These are phyloP conservation scores for Blastobotrys terrestris DNA, from an alignment of 805 yeast genomes.

Conservation along the genomic window DNA sequence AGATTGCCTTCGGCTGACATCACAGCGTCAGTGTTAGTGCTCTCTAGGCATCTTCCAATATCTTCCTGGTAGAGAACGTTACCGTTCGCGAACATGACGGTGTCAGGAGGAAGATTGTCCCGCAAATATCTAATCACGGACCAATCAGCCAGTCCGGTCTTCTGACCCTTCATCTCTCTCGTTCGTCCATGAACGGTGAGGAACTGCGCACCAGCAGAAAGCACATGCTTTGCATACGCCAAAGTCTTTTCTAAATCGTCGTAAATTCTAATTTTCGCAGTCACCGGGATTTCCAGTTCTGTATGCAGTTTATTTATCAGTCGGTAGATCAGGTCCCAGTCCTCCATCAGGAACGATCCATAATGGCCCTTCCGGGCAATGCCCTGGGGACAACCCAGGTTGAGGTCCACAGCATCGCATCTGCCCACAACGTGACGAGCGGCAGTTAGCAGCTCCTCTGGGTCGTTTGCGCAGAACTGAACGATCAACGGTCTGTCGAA, in stretches of 20 bases:
- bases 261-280: slow-evolving; percentile 90
- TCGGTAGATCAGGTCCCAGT: slow-evolving; percentile 76
- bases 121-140: slow-evolving; percentile 62
- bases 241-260: slow-evolving; percentile 79
- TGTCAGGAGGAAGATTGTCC: slow-evolving; percentile 72
- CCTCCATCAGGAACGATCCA: slow-evolving; percentile 95
- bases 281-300: slow-evolving; percentile 77
- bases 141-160: slow-evolving; percentile 96
- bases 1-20: slow-evolving; percentile 97
- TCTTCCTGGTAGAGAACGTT: slow-evolving; percentile 89
- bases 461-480: slow-evolving; percentile 96
- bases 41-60: slow-evolving; percentile 57
- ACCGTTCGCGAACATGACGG: slow-evolving; percentile 92
- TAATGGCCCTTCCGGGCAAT: slow-evolving; percentile 92
- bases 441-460: slow-evolving; percentile 73
- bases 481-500: slow-evolving; percentile 83
- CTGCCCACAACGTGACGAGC: slow-evolving; percentile 72
- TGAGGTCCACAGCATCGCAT: slow-evolving; percentile 94
- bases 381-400: slow-evolving; percentile 97
- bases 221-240: slow-evolving; percentile 80
- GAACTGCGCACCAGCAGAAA: slow-evolving; percentile 92
- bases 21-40: slow-evolving; percentile 75
- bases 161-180: slow-evolving; percentile 95
- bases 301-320: slow-evolving; percentile 69
- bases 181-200: slow-evolving; percentile 93